Evolutionary conservation across 768 basidiomycete genomes (phyloP).

Genomic region (Suillus decipiens): DNA sequence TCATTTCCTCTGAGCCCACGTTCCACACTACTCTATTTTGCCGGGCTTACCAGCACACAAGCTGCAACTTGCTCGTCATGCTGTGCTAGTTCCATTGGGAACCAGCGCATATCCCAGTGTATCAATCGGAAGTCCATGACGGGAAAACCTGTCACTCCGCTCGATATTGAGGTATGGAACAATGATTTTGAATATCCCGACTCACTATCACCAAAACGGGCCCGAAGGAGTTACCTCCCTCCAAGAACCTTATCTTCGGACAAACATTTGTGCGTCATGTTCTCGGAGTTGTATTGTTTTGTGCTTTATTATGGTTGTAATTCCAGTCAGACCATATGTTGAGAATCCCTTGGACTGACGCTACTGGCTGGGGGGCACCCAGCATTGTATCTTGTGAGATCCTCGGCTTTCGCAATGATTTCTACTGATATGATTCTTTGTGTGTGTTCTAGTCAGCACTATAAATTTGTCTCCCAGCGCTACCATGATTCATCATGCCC

Average conservation of each 20-base stretch:
- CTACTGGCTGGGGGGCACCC: conserved; percentile 80
- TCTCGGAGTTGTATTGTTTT: conserved; percentile 3
- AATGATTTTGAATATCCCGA: conserved; percentile 25
- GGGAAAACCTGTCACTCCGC: conserved; percentile 42
- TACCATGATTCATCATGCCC: conserved; percentile 92
- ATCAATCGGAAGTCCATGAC: conserved; percentile 45
- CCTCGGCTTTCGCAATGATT: conserved; percentile 3
- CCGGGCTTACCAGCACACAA: conserved; percentile 6
- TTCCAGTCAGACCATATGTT: conserved; percentile 85
- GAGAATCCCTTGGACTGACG: conserved; percentile 70
- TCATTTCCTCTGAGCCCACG: conserved; percentile 13
- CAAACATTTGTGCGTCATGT: conserved; percentile 68
- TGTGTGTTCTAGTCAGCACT: conserved; percentile 21
- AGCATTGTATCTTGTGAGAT: conserved; percentile 79
- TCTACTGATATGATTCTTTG: conserved; percentile 14
- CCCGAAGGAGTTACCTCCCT: conserved; percentile 64
- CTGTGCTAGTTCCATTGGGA: conserved; percentile 12
- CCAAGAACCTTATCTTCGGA: conserved; percentile 77
- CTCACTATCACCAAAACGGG: conserved; percentile 52
- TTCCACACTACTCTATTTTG: conserved; percentile 13
- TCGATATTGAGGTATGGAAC: conserved; percentile 54
- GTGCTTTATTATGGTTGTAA: conserved; percentile 9
- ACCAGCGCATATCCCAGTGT: conserved; percentile 16
- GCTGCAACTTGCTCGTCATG: conserved; percentile 7
- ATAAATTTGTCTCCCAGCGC: conserved; percentile 36